A percentile compares a stretch with the other conserved stretches of the same genome.
Evolutionary conservation across 2,329 filamentous ascomycete species (phyloP).

Genomic region (Colletotrichum costaricense): DNA sequence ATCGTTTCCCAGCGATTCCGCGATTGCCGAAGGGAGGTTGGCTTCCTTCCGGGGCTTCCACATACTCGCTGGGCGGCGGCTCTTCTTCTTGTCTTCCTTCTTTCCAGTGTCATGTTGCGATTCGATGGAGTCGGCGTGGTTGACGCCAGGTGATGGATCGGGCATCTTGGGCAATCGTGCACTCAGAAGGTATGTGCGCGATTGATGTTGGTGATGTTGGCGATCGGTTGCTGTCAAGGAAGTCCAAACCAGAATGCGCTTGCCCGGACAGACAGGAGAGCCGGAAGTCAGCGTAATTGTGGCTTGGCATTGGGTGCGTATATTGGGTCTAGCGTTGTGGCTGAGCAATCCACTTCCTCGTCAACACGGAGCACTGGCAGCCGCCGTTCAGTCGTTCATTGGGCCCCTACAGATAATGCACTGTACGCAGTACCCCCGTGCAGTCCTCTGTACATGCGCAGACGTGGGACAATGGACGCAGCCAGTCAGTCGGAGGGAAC

Average conservation of each 20-base stretch:
- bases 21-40: neutral
- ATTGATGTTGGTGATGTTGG: slow-evolving; percentile 16
- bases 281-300: slow-evolving; percentile 31
- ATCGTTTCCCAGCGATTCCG: slow-evolving; percentile 18
- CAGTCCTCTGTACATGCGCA: neutral
- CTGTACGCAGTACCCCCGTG: neutral
- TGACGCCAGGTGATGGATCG: slow-evolving; percentile 57
- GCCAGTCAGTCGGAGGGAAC: neutral
- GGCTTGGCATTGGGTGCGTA: slow-evolving; percentile 27
- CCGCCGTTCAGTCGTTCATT: neutral
- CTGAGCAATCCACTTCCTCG: slow-evolving; percentile 25
- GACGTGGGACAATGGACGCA: neutral
- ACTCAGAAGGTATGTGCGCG: slow-evolving; percentile 22
- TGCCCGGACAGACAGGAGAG: slow-evolving; percentile 13
- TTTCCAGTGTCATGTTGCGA: slow-evolving; percentile 65
- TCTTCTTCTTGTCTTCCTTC: slow-evolving; percentile 84
- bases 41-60: slow-evolving; percentile 46
- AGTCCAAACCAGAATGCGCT: slow-evolving; percentile 4
- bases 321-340: slow-evolving; percentile 30
- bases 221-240: slow-evolving; percentile 11
- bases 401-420: no score
- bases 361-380: slow-evolving; percentile 1
- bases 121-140: slow-evolving; percentile 63
- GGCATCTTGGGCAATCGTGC: slow-evolving; percentile 52
- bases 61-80: slow-evolving; percentile 88